Evolutionary conservation across 306 rosid genomes (phyloP).

Genomic region (Dalbergia oliveri): DNA sequence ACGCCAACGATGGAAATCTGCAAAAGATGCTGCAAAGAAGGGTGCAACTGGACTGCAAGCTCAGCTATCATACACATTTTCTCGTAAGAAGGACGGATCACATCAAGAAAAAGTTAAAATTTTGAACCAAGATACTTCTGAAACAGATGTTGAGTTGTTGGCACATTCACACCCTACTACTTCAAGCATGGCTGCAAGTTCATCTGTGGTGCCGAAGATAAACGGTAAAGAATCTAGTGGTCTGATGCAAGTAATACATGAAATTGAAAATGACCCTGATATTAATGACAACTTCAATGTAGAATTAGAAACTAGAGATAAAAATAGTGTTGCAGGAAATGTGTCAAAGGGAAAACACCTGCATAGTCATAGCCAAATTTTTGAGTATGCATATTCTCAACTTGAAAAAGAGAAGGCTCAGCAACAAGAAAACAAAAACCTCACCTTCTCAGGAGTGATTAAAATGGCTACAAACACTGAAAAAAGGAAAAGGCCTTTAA

Average conservation of each 20-base stretch:
- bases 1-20: conserved; percentile 79
- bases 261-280: conserved; percentile 71
- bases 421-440: conserved; percentile 73
- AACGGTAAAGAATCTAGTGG: conserved; percentile 55
- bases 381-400: conserved; percentile 85
- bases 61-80: conserved; percentile 77
- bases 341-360: conserved; percentile 67
- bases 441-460: conserved; percentile 87
- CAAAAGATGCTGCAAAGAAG: conserved; percentile 88
- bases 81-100: conserved; percentile 57
- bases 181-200: conserved; percentile 53
- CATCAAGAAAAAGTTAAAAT: conserved; percentile 61
- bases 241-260: conserved; percentile 58
- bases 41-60: conserved; percentile 82
- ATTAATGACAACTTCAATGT: conserved; percentile 51
- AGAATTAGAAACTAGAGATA: conserved; percentile 55
- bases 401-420: conserved; percentile 95
- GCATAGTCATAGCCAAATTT: conserved; percentile 77
- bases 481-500: conserved; percentile 73
- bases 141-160: conserved; percentile 50
- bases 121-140: conserved; percentile 56
- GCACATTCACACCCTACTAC: conserved; percentile 47
- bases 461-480: conserved; percentile 74
- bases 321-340: conserved; percentile 34
- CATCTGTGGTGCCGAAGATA: conserved; percentile 53